Percentiles rank a stretch among this genome's conserved stretches.
Conservation (phyloP, 345 rosid species). For the Barbarea vulgaris region DNA sequence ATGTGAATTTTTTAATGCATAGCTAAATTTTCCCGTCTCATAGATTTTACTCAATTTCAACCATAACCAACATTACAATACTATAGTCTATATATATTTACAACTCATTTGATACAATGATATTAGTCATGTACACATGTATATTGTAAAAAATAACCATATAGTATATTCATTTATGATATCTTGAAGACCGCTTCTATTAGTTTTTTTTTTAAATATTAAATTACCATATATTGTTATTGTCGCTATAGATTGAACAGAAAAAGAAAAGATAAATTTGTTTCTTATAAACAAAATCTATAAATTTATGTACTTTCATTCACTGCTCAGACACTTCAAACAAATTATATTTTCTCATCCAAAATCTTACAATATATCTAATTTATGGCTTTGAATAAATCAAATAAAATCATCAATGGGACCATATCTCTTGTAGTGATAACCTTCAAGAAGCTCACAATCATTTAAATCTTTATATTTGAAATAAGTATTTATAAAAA, state of each 20-base stretch:
- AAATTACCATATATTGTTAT: neutral
- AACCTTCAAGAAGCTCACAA: slow-evolving; percentile 36
- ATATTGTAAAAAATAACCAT: neutral
- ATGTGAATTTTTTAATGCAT: neutral
- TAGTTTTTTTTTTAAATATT: neutral
- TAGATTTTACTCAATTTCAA: neutral
- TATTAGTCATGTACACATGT: neutral
- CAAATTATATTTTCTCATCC: slow-evolving; percentile 5
- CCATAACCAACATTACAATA: neutral
- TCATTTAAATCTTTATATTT: slow-evolving; percentile 28
- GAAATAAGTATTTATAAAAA: slow-evolving; percentile 12
- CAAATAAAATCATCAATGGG: slow-evolving; percentile 26
- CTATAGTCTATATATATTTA: neutral
- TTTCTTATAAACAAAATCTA: neutral
- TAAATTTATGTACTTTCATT: neutral
- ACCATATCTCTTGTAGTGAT: slow-evolving; percentile 38
- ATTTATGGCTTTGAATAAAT: slow-evolving; percentile 30
- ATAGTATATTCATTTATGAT: neutral
- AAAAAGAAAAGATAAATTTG: neutral
- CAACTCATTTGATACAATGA: neutral
- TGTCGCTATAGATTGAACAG: neutral
- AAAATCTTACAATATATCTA: slow-evolving; percentile 25
- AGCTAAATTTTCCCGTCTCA: neutral
- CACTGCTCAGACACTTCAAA: slow-evolving; percentile 8
- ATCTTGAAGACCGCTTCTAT: neutral